phyloP scores from a whole-genome alignment of 2,329 filamentous ascomycete genomes.

The Davidsoniella eucalypti region DNA sequence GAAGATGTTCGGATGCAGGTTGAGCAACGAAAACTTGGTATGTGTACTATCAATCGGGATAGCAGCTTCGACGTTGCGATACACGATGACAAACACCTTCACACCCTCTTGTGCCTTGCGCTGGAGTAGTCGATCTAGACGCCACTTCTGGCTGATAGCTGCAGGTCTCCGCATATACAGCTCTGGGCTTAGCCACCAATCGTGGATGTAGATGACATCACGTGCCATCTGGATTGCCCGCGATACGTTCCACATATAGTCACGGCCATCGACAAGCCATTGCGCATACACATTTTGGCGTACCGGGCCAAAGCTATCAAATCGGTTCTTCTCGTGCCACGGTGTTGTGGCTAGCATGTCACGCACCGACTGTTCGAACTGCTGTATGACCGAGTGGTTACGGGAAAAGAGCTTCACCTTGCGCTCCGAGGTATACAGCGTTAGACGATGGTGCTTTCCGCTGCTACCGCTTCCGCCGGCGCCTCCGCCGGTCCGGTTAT shows the following conservation, averaged over 20 bases:
- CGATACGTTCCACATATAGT: slow-evolving; percentile 99
- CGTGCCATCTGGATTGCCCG: slow-evolving; percentile 92
- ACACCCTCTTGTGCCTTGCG: slow-evolving; percentile 88
- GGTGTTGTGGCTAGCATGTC: slow-evolving; percentile 70
- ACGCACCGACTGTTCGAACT: slow-evolving; percentile 85
- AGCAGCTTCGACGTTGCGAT: slow-evolving; percentile 91
- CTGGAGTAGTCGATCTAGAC: slow-evolving; percentile 81
- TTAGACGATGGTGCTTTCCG: slow-evolving; percentile 63
- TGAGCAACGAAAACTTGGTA: slow-evolving; percentile 88
- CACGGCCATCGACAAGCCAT: slow-evolving; percentile 90
- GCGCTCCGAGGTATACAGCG: slow-evolving; percentile 78
- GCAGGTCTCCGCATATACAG: slow-evolving; percentile 87
- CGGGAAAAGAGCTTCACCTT: slow-evolving; percentile 82
- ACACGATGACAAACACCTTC: slow-evolving; percentile 95
- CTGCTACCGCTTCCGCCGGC: slow-evolving; percentile 15
- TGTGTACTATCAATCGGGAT: slow-evolving; percentile 97
- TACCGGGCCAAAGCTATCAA: slow-evolving; percentile 86
- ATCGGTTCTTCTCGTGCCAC: slow-evolving; percentile 73
- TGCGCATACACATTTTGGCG: slow-evolving; percentile 76
- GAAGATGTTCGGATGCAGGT: slow-evolving; percentile 90
- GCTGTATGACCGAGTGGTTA: slow-evolving; percentile 73
- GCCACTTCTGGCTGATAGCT: slow-evolving; percentile 95
- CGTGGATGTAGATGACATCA: slow-evolving; percentile 97
- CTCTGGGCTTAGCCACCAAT: slow-evolving; percentile 97
- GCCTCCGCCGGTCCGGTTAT: slow-evolving; percentile 10